phyloP scores from a whole-genome alignment of 306 rosid genomes.

The Senna siamea region DNA sequence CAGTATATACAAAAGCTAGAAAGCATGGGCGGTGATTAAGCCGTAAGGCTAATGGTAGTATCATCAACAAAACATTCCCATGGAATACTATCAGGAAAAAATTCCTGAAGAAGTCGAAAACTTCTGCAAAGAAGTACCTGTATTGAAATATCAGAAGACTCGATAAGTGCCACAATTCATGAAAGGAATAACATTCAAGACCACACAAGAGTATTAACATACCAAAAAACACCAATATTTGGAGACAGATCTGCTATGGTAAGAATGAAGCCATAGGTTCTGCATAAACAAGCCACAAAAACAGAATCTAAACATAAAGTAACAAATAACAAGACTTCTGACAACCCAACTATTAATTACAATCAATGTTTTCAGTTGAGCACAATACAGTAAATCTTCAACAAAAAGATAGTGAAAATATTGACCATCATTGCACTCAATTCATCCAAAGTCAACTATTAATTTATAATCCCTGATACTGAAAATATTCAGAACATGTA shows the following conservation, averaged over 20 bases:
- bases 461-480: no score
- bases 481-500: no score
- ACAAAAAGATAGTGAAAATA: neutral
- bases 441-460: no score
- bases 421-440: neutral
- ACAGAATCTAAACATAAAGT: slow-evolving; percentile 29
- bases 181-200: slow-evolving; percentile 32
- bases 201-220: slow-evolving; percentile 38
- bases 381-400: neutral
- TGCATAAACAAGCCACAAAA: slow-evolving; percentile 54
- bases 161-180: slow-evolving; percentile 35
- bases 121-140: slow-evolving; percentile 99
- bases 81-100: slow-evolving; percentile 91
- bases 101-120: slow-evolving; percentile 81
- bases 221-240: slow-evolving; percentile 91
- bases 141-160: slow-evolving; percentile 36
- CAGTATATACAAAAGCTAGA: slow-evolving; percentile 76
- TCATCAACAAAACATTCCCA: slow-evolving; percentile 83
- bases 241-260: slow-evolving; percentile 93
- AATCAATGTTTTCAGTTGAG: slow-evolving; percentile 19
- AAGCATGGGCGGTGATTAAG: slow-evolving; percentile 88
- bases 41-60: slow-evolving; percentile 80
- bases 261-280: slow-evolving; percentile 92
- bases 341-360: slow-evolving; percentile 25
- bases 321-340: slow-evolving; percentile 12